Evolutionary conservation across 208 protist species (phyloP).

Genomic region (Leishmania mexicana): DNA sequence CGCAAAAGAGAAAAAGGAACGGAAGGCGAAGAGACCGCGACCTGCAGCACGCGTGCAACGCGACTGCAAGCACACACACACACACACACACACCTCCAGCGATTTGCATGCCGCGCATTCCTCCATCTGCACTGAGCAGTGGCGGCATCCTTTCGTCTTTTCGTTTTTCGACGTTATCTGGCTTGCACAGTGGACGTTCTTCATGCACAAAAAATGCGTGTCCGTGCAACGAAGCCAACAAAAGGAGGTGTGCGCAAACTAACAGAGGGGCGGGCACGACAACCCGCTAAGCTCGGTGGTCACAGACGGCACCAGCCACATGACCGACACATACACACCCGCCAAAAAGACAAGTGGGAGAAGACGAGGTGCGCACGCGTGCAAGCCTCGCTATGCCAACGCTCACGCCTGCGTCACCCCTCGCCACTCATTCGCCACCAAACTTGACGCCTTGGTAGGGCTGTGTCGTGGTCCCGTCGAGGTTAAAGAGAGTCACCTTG

Average conservation of each 20-base stretch:
- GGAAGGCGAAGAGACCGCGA: not conserved
- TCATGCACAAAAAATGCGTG: not conserved
- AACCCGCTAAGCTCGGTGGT: not conserved
- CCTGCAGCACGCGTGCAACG: not conserved
- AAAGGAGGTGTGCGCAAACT: not conserved
- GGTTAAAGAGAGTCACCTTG: slow-evolving; percentile 88
- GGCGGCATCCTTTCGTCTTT: not conserved
- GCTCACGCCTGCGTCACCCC: not conserved
- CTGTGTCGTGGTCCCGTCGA: slow-evolving; percentile 71
- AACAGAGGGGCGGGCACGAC: not conserved
- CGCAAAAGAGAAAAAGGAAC: not conserved
- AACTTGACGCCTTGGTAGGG: slow-evolving; percentile 92
- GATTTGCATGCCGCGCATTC: not conserved
- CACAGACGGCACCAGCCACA: not conserved
- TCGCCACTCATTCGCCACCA: slow-evolving; percentile 53
- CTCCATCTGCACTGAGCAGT: not conserved
- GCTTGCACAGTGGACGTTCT: not conserved
- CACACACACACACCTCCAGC: not conserved
- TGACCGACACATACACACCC: not conserved
- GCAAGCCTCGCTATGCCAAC: not conserved
- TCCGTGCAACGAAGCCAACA: not conserved
- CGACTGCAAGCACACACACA: not conserved
- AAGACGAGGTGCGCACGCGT: not conserved
- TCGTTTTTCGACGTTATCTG: not conserved
- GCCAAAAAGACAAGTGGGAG: not conserved